Conservation (phyloP, 495 filamentous ascomycete species). For the Hypoxylon trugodes region DNA sequence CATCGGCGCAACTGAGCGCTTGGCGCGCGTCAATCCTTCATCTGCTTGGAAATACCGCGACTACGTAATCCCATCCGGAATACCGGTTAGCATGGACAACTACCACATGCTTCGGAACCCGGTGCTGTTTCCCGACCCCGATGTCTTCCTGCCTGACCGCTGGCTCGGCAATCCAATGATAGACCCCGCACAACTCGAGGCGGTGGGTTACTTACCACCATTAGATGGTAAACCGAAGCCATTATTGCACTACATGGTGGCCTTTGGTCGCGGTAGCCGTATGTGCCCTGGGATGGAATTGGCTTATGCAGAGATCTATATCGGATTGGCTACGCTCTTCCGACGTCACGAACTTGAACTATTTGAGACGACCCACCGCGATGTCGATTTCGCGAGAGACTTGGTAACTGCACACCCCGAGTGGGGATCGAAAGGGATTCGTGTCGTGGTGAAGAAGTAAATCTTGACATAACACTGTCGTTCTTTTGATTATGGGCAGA, state of each 20-base stretch:
- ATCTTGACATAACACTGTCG: background rate
- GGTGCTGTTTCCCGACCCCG: constrained; percentile 49
- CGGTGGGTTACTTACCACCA: constrained; percentile 11
- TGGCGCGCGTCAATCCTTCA: constrained; percentile 4
- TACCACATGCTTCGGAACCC: constrained; percentile 52
- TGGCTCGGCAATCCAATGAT: constrained; percentile 48
- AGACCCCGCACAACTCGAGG: constrained; percentile 9
- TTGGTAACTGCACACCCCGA: constrained; percentile 43
- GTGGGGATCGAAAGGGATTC: constrained; percentile 45
- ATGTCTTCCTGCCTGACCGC: constrained; percentile 54
- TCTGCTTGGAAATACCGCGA: constrained; percentile 13
- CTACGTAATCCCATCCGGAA: constrained; percentile 22
- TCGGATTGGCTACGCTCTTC: constrained; percentile 55
- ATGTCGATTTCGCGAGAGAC: constrained; percentile 45
- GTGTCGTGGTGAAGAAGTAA: constrained; percentile 34
- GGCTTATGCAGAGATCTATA: constrained; percentile 57
- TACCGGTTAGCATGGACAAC: constrained; percentile 33
- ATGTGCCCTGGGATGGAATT: constrained; percentile 59
- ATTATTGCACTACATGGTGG: constrained; percentile 50
- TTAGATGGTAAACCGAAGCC: constrained; percentile 39
- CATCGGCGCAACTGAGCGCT: background rate
- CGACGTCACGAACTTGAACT: constrained; percentile 50
- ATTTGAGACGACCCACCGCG: constrained; percentile 44
- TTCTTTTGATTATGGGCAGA: background rate
- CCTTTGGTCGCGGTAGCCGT: constrained; percentile 56